These are phyloP conservation scores for Boletales sp. DNA, from an alignment of 768 basidiomycete genomes.

Conservation along the genomic window DNA sequence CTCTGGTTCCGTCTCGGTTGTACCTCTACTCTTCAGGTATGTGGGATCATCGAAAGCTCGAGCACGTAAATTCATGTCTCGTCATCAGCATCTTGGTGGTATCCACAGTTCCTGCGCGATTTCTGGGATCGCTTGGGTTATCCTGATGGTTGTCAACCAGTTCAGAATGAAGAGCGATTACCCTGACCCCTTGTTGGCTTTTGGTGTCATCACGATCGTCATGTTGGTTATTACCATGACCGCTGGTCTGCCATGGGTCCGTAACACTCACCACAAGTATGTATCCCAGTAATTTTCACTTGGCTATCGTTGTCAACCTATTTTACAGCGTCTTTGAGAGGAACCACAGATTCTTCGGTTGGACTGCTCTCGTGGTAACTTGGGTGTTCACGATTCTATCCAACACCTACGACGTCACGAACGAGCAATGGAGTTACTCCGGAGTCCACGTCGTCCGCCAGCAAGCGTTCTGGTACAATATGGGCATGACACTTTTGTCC, in stretches of 20 bases:
- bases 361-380: conserved; percentile 55
- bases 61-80: conserved; percentile 6
- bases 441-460: conserved; percentile 55
- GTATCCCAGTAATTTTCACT: conserved; percentile 16
- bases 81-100: conserved; percentile 65
- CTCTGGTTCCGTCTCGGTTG: conserved; percentile 68
- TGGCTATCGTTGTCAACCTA: neutral
- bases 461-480: conserved; percentile 75
- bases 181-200: conserved; percentile 54
- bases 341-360: conserved; percentile 76
- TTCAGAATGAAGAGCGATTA: conserved; percentile 47
- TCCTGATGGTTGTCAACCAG: conserved; percentile 57
- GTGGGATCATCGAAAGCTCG: neutral
- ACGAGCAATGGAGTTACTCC: conserved; percentile 53
- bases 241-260: conserved; percentile 75
- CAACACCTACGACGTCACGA: conserved; percentile 56
- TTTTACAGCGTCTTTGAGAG: conserved; percentile 66
- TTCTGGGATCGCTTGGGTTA: conserved; percentile 67
- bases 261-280: conserved; percentile 79
- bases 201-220: conserved; percentile 58
- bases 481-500: conserved; percentile 72
- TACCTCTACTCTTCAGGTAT: conserved; percentile 67
- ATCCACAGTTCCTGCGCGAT: conserved; percentile 75
- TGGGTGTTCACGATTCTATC: conserved; percentile 68
- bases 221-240: conserved; percentile 55